These are phyloP conservation scores for Pseudevernia furfuracea DNA, from an alignment of 495 filamentous ascomycete genomes.

Conservation along the genomic window DNA sequence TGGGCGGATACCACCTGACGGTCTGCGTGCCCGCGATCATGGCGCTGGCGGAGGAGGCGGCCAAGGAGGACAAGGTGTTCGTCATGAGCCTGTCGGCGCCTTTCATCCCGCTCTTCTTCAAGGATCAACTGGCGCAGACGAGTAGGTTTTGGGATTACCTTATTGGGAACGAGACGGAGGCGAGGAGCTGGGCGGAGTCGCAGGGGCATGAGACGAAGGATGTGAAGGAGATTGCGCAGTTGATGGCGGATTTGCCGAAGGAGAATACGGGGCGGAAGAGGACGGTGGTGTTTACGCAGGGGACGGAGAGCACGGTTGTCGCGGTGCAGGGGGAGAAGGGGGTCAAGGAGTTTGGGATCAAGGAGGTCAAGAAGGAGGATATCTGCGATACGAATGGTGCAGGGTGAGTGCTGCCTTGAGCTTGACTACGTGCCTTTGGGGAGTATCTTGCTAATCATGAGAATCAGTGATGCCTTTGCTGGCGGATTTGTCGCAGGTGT, in stretches of 20 bases:
- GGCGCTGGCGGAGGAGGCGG: slow-evolving; percentile 84
- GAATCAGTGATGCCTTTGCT: slow-evolving; percentile 78
- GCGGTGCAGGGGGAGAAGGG: slow-evolving; percentile 60
- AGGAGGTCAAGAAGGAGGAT: slow-evolving; percentile 58
- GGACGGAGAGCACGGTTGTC: slow-evolving; percentile 78
- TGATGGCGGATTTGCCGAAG: slow-evolving; percentile 83
- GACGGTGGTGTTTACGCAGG: slow-evolving; percentile 87
- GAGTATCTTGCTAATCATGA: not conserved
- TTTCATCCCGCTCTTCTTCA: slow-evolving; percentile 96
- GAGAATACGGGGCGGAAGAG: slow-evolving; percentile 71
- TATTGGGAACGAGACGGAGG: slow-evolving; percentile 95
- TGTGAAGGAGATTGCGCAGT: slow-evolving; percentile 78
- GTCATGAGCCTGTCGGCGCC: slow-evolving; percentile 85
- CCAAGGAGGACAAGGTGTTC: slow-evolving; percentile 80
- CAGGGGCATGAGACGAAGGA: slow-evolving; percentile 66
- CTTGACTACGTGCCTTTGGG: not conserved
- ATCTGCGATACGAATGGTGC: slow-evolving; percentile 96
- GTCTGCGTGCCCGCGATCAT: slow-evolving; percentile 85
- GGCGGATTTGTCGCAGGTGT: slow-evolving; percentile 88
- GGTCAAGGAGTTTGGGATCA: slow-evolving; percentile 72
- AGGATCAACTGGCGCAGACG: slow-evolving; percentile 79
- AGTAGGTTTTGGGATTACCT: slow-evolving; percentile 92
- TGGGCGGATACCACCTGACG: slow-evolving; percentile 84
- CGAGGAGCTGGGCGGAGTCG: slow-evolving; percentile 70
- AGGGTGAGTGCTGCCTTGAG: slow-evolving; percentile 45